A percentile compares a stretch with the other conserved stretches of the same genome.
Evolutionary conservation across 331 rosid species (phyloP).

Genomic region (Ulmus americana): DNA sequence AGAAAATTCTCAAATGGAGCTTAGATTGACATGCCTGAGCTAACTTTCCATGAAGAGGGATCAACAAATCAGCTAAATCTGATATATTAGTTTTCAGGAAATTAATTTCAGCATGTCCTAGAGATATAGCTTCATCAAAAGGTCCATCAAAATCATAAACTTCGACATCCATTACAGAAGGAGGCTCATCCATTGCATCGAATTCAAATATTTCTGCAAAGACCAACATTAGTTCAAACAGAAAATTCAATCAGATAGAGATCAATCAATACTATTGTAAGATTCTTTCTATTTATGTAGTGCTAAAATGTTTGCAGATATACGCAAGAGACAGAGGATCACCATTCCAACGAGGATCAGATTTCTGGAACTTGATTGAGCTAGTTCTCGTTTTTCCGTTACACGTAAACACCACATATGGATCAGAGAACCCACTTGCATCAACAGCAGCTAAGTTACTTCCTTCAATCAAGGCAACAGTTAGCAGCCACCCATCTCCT

Average conservation of each 20-base stretch:
- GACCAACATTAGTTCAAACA: conserved; percentile 12
- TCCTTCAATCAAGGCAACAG: conserved; percentile 95
- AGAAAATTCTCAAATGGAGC: conserved; percentile 79
- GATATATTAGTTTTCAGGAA: conserved; percentile 75
- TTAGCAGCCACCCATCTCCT: conserved; percentile 96
- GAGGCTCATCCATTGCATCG: conserved; percentile 96
- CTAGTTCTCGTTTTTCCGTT: conserved; percentile 88
- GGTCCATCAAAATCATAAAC: conserved; percentile 95
- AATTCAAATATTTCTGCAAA: conserved; percentile 88
- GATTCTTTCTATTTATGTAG: not conserved
- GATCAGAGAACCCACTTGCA: conserved; percentile 63
- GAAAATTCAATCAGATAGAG: conserved; percentile 13
- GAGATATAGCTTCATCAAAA: conserved; percentile 66
- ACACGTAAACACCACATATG: conserved; percentile 84
- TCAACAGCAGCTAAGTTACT: conserved; percentile 61
- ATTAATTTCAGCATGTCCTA: conserved; percentile 74
- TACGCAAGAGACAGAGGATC: conserved; percentile 9
- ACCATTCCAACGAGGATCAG: conserved; percentile 91
- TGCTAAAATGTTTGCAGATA: not conserved
- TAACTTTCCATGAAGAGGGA: conserved; percentile 83
- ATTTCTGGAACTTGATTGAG: conserved; percentile 83
- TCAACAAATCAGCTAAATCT: conserved; percentile 80
- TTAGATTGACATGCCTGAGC: conserved; percentile 77
- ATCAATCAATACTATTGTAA: conserved; percentile 6
- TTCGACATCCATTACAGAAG: conserved; percentile 77